Percentiles rank a stretch among this genome's conserved stretches.
phyloP scores from a whole-genome alignment of 2,329 filamentous ascomycete species.

The Leptographium wingfieldii region DNA sequence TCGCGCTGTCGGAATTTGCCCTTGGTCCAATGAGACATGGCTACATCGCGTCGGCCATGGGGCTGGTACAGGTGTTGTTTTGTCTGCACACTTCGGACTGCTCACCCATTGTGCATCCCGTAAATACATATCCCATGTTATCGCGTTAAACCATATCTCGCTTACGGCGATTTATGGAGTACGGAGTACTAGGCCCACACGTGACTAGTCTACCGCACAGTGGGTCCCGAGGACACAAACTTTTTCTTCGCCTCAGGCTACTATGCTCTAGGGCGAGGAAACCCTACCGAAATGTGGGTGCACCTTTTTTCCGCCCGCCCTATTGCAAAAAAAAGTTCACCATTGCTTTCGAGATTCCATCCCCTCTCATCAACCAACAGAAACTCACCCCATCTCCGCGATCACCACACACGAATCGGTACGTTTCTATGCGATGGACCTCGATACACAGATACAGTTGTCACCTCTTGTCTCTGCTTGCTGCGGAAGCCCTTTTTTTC shows the following conservation, averaged over 20 bases:
- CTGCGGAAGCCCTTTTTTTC: not conserved
- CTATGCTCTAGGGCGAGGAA: constrained; percentile 24
- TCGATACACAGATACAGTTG: too few species aligned
- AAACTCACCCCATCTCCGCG: constrained; percentile 19
- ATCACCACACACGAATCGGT: constrained; percentile 36
- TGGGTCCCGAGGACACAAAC: not conserved
- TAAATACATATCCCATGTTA: not conserved
- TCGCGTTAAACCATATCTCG: not conserved
- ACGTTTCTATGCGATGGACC: constrained; percentile 21
- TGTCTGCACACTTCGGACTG: not conserved
- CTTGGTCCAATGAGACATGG: constrained; percentile 29
- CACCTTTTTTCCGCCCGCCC: constrained; percentile 6
- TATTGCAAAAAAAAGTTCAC: constrained; percentile 10
- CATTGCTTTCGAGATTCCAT: constrained; percentile 2
- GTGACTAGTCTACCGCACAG: not conserved
- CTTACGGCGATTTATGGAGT: not conserved
- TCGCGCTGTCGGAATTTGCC: constrained; percentile 36
- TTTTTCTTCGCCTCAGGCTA: constrained; percentile 2
- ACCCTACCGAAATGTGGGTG: constrained; percentile 22
- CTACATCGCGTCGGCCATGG: constrained; percentile 10
- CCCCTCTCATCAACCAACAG: constrained; percentile 7
- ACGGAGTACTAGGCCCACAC: not conserved
- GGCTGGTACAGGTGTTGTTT: not conserved
- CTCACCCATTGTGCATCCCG: not conserved
- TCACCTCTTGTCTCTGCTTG: not conserved